A percentile compares a stretch with the other conserved stretches of the same genome.
These are phyloP conservation scores for Neofusicoccum kwambonambiense DNA, from an alignment of 2,329 filamentous ascomycete genomes.

Conservation along the genomic window DNA sequence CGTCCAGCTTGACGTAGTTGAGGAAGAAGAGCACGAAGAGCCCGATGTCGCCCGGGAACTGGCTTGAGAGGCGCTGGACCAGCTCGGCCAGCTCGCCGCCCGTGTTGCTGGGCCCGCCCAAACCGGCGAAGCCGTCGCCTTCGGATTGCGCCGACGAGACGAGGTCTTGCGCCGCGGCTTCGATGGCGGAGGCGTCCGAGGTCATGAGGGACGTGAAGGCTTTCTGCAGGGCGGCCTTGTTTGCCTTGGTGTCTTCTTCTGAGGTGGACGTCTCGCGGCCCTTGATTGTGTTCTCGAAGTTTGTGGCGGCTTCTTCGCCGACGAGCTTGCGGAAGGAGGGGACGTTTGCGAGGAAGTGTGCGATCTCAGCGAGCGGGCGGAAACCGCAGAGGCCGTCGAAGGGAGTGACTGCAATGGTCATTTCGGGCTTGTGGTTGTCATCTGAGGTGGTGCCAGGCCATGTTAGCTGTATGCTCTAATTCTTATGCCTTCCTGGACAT, in stretches of 20 bases:
- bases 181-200: conserved; percentile 65
- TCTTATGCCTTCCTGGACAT: background rate
- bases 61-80: conserved; percentile 70
- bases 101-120: conserved; percentile 54
- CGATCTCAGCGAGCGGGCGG: conserved; percentile 80
- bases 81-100: conserved; percentile 74
- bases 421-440: conserved; percentile 99
- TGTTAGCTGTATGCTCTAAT: background rate
- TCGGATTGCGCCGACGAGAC: conserved; percentile 65
- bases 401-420: conserved; percentile 95
- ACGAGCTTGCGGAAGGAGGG: conserved; percentile 50
- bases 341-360: conserved; percentile 73
- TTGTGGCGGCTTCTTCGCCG: conserved; percentile 47
- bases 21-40: conserved; percentile 96
- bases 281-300: conserved; percentile 48
- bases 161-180: conserved; percentile 63
- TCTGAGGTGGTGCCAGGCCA: conserved; percentile 40
- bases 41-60: conserved; percentile 89
- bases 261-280: conserved; percentile 54
- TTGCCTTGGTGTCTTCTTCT: conserved; percentile 49
- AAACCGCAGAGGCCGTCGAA: conserved; percentile 98
- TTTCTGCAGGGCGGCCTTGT: conserved; percentile 75
- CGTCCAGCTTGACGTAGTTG: conserved; percentile 84
- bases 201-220: conserved; percentile 81
- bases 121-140: conserved; percentile 70